Base-by-base conservation (phyloP, 495 filamentous ascomycete species). In the Penicillium coprophilum region DNA sequence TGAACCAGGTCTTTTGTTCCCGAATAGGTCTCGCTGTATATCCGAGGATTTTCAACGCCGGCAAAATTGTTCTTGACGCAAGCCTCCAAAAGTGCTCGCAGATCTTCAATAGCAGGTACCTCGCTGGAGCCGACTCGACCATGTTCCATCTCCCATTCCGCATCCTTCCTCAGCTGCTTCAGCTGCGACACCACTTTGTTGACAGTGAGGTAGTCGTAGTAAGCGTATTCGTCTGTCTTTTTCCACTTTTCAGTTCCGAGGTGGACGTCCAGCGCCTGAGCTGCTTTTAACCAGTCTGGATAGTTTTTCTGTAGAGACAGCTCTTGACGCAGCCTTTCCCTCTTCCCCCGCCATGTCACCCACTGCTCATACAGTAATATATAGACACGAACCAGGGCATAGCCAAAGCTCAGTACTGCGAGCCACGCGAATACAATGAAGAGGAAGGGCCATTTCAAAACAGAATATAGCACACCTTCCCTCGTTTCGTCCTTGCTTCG, bases 61-160 rank as follows among this genome's bases (percentile, higher is more conserved):
- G 87, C 89, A 71, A 96, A 97, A 66, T 97, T 97, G 69, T 89
- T 95, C 82, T 96, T 98, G 56, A 97, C 88, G 63, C 92, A 96
- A 15, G 87, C 87, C 74, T 97, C 92, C 30, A 94, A 74, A 46
- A 97, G 70, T 8, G 75, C 78, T 44, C 84, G 84, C 45, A 98
- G 75, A 32, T 91, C 89, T 54, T 92, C 88, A 6, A 88, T 72
- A 0, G 84, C 77, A 46, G 80, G 73, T n/a, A 64, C 52, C 46
- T 79, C 73, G 52, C 67, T 66, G 9, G 57, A 50, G 21, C 48
- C 60, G 6, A 52, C 23, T 41, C 50, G 43, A 8, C 60, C 67
- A 28, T 65, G 46, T 27, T 65, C 64, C 15, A 65, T 43, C 46
- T 77, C 69, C 46, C 80, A 80, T 53, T 83, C 81, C 9, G 65